Percentiles rank a stretch among this genome's conserved stretches.
phyloP scores from a whole-genome alignment of 768 basidiomycete species.

The Peribolospora kevripleyi region DNA sequence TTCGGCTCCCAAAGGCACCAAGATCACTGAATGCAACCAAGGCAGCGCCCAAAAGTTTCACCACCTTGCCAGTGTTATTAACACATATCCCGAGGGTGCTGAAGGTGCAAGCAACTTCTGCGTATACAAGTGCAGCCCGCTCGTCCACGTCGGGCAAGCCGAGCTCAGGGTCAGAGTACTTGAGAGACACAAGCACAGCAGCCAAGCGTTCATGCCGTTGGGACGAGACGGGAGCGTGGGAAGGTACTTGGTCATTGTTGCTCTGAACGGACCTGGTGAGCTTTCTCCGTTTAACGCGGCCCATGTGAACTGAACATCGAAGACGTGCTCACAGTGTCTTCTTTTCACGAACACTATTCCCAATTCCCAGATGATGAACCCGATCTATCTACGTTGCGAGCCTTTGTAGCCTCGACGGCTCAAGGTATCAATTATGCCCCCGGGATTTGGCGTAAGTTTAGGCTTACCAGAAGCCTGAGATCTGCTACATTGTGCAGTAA shows the following conservation, averaged over 20 bases:
- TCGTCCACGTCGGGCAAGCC: constrained; percentile 26
- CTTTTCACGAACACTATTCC: background rate
- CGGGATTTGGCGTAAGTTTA: constrained; percentile 86
- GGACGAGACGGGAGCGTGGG: constrained; percentile 25
- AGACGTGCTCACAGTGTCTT: background rate
- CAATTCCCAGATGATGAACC: constrained; percentile 38
- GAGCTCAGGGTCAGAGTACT: constrained; percentile 41
- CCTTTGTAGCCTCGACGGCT: constrained; percentile 51
- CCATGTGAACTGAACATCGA: too few relatives aligned
- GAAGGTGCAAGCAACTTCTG: constrained; percentile 41
- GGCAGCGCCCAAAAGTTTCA: constrained; percentile 85
- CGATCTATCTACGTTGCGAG: constrained; percentile 44
- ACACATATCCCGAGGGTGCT: constrained; percentile 17
- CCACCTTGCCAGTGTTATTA: constrained; percentile 49
- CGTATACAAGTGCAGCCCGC: constrained; percentile 55
- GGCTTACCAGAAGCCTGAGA: constrained; percentile 50
- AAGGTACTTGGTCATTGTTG: constrained; percentile 64
- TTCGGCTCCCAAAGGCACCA: constrained; percentile 36
- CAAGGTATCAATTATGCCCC: constrained; percentile 72
- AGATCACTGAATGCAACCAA: constrained; percentile 59
- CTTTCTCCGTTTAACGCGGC: background rate
- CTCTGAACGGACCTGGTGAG: constrained; percentile 37
- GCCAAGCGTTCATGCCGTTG: constrained; percentile 89
- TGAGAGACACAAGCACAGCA: constrained; percentile 72
- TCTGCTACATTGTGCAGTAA: background rate